Conservation (phyloP, 805 yeast genomes). For the Candida insectalens region DNA sequence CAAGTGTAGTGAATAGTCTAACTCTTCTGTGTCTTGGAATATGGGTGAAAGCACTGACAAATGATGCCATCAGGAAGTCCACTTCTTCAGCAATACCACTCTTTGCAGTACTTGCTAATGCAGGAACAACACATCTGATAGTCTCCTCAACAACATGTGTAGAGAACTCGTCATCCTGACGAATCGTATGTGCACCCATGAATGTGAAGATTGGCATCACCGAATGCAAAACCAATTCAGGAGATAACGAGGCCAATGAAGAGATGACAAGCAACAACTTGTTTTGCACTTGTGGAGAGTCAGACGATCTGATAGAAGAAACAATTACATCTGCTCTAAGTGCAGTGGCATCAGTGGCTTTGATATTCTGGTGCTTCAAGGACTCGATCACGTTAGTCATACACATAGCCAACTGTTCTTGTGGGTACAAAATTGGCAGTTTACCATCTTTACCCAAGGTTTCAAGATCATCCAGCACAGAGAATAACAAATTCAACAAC, state of each 20-base stretch:
- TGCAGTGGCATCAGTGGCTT: constrained; percentile 46
- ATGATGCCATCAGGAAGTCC: constrained; percentile 78
- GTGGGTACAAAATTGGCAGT: constrained; percentile 82
- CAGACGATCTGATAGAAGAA: constrained; percentile 78
- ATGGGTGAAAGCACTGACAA: constrained; percentile 90
- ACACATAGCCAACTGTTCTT: constrained; percentile 82
- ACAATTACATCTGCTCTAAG: constrained; percentile 87
- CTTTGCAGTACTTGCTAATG: constrained; percentile 48
- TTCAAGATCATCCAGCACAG: constrained; percentile 63
- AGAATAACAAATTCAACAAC: constrained; percentile 36
- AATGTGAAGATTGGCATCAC: constrained; percentile 99
- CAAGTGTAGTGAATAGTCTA: constrained; percentile 67
- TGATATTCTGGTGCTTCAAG: constrained; percentile 30
- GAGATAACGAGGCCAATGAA: constrained; percentile 77
- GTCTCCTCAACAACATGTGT: constrained; percentile 90
- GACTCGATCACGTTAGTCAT: constrained; percentile 60
- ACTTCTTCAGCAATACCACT: constrained; percentile 48
- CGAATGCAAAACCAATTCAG: constrained; percentile 86
- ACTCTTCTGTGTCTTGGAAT: constrained; percentile 96
- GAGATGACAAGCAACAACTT: constrained; percentile 76
- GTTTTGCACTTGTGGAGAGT: constrained; percentile 93
- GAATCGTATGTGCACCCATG: constrained; percentile 95
- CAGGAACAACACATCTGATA: constrained; percentile 82
- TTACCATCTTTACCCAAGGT: constrained; percentile 87
- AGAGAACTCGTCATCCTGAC: constrained; percentile 95